Base-by-base conservation (phyloP, 352 stramenopile species). In the Globisporangium ultimum region DNA sequence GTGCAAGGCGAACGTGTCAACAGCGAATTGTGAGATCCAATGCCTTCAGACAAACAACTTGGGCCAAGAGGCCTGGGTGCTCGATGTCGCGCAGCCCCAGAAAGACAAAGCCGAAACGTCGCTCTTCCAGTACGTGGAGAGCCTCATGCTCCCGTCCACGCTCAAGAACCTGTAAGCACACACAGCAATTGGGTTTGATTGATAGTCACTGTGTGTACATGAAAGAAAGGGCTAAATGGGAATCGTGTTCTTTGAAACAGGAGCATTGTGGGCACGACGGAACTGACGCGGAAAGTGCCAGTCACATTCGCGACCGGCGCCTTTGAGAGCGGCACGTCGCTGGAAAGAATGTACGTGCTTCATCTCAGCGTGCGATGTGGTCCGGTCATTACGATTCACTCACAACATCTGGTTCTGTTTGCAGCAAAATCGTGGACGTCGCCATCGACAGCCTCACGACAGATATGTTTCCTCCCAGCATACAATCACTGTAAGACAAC, bases 11-110 rank as follows among this genome's bases (percentile, higher is more conserved):
- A 74, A 79, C 36, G 72, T 79, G 5, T 78, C 75, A 14, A 41
- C 60, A 2, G 66, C 63, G 1, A 51, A 71, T 55, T 91, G 82
- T 54, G 70, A 91, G 58, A 38, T 90, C 48, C 82, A 91, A 68
- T 91, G 82, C 40, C 60, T 91, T 22, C 70, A 82, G 52, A 71
- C 67, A 9, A 64, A 67, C 32, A 77, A 74, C 46, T 54, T 55
- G 40, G 53, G 47, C 22, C 63, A 70, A 21, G 28, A 58, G 0
- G 61, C 76, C 43, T 91, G 82, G 82, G 76, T 78, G 34, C 60
- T 91, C 38, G 62, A 72, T 20, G 74, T 91, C 14, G 70, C 72
- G n/a, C 80, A 76, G 55, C 76, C 82, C 22, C 82, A 91, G 54
- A 75, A 70, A 34, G 82, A 91, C 60, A 83, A 81, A 36, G 47